Percentiles rank a stretch among this genome's conserved stretches.
phyloP scores from a whole-genome alignment of 495 filamentous ascomycete species.

The Alectoria sarmentosa region DNA sequence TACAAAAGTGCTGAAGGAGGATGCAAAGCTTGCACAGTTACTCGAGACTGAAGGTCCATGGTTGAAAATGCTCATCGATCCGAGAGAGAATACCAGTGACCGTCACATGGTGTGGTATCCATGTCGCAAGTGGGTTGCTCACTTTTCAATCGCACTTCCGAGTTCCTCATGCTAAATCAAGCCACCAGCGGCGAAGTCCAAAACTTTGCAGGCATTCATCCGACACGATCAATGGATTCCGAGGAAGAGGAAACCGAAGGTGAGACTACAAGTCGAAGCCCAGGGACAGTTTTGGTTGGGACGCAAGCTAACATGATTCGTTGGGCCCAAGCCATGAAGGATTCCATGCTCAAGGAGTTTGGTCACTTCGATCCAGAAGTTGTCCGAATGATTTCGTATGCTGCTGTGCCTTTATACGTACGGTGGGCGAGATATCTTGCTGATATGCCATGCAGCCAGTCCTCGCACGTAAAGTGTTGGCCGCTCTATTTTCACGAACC shows the following conservation, averaged over 20 bases:
- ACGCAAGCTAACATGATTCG: not conserved
- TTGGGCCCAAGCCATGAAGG: not conserved
- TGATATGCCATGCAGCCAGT: slow-evolving; percentile 19
- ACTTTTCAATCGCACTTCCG: not conserved
- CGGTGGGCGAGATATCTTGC: not conserved
- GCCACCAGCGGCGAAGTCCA: slow-evolving; percentile 32
- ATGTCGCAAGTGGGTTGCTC: slow-evolving; percentile 34
- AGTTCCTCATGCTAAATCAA: not conserved
- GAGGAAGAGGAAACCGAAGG: slow-evolving; percentile 24
- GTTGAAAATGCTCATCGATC: slow-evolving; percentile 26
- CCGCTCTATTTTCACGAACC: slow-evolving; percentile 38
- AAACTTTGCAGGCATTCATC: slow-evolving; percentile 41
- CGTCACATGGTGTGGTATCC: slow-evolving; percentile 39
- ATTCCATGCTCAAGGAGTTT: slow-evolving; percentile 26
- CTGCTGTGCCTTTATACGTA: not conserved
- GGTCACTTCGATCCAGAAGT: slow-evolving; percentile 23
- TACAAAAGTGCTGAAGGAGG: slow-evolving; percentile 30
- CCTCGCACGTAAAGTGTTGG: slow-evolving; percentile 45
- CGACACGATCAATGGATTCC: slow-evolving; percentile 25
- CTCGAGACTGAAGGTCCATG: slow-evolving; percentile 20
- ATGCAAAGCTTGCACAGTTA: slow-evolving; percentile 31
- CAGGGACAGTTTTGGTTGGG: not conserved
- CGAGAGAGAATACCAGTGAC: slow-evolving; percentile 12
- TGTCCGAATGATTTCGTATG: slow-evolving; percentile 22
- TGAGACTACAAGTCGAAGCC: slow-evolving; percentile 10